phyloP scores from a whole-genome alignment of 2,329 filamentous ascomycete species.

The Simplicillium aogashimaense region DNA sequence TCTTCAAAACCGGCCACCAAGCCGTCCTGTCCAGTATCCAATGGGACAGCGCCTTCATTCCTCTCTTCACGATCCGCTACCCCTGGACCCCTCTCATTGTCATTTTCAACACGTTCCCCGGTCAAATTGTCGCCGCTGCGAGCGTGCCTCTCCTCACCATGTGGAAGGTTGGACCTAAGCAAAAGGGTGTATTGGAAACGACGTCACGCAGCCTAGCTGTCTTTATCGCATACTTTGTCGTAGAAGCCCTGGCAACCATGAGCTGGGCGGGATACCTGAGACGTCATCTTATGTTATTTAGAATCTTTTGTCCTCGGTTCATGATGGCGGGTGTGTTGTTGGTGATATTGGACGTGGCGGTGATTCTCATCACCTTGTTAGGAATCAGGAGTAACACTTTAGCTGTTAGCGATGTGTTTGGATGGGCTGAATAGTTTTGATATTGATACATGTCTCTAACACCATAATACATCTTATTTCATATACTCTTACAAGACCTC shows the following conservation, averaged over 20 bases:
- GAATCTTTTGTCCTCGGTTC: slow-evolving; percentile 86
- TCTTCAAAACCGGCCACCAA: slow-evolving; percentile 97
- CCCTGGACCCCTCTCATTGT: slow-evolving; percentile 83
- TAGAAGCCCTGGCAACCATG: slow-evolving; percentile 76
- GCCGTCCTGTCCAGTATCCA: slow-evolving; percentile 80
- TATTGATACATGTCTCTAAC: too few species aligned
- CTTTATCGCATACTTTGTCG: slow-evolving; percentile 74
- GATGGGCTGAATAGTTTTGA: slow-evolving; percentile 48
- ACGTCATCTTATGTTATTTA: slow-evolving; percentile 90
- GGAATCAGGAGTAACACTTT: slow-evolving; percentile 68
- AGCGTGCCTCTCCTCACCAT: slow-evolving; percentile 73
- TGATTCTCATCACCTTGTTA: slow-evolving; percentile 58
- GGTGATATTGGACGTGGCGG: slow-evolving; percentile 67
- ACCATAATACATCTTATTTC: too few species aligned
- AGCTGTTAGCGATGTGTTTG: slow-evolving; percentile 81
- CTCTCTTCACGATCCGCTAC: slow-evolving; percentile 71
- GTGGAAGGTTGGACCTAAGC: slow-evolving; percentile 81
- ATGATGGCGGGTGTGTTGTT: slow-evolving; percentile 69
- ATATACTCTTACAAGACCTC: too few species aligned
- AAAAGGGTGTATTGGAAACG: slow-evolving; percentile 57
- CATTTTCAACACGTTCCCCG: slow-evolving; percentile 76
- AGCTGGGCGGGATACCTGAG: slow-evolving; percentile 82
- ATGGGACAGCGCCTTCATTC: slow-evolving; percentile 93
- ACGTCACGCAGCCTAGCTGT: slow-evolving; percentile 62
- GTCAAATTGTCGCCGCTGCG: slow-evolving; percentile 73